Conservation (phyloP, 345 rosid genomes). For the Citrus sp. region DNA sequence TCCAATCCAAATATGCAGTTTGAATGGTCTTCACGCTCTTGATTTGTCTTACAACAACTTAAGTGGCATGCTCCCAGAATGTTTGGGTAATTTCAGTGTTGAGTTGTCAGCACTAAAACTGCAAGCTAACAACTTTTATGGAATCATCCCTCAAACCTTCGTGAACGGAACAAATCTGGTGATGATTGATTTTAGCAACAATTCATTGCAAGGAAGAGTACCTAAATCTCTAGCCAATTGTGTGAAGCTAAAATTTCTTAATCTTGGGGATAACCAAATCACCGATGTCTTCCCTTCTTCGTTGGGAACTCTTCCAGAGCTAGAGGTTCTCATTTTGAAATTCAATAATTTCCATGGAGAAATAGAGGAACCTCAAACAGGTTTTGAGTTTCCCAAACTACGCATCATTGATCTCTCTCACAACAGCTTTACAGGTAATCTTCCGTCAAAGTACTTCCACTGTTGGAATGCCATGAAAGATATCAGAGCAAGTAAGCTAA, state of each 20-base stretch:
- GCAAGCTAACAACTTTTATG: background rate
- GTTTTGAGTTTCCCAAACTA: background rate
- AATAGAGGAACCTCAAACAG: background rate
- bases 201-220: background rate
- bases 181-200: background rate
- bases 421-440: background rate
- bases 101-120: background rate
- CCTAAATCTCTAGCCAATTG: background rate
- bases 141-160: background rate
- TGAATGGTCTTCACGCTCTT: background rate
- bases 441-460: background rate
- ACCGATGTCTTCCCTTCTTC: background rate
- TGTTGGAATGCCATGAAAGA: background rate
- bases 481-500: background rate
- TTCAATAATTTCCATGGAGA: background rate
- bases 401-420: background rate
- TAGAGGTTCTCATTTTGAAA: background rate
- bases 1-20: constrained; percentile 11
- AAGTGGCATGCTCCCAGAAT: constrained; percentile 17
- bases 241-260: background rate
- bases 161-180: background rate
- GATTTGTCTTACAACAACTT: background rate
- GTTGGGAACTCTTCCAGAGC: background rate
- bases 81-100: constrained; percentile 12
- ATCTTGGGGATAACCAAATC: background rate